Evolutionary conservation across 1,139 yeast genomes (phyloP).

Genomic region (Scheffersomyces cryptocercus): DNA sequence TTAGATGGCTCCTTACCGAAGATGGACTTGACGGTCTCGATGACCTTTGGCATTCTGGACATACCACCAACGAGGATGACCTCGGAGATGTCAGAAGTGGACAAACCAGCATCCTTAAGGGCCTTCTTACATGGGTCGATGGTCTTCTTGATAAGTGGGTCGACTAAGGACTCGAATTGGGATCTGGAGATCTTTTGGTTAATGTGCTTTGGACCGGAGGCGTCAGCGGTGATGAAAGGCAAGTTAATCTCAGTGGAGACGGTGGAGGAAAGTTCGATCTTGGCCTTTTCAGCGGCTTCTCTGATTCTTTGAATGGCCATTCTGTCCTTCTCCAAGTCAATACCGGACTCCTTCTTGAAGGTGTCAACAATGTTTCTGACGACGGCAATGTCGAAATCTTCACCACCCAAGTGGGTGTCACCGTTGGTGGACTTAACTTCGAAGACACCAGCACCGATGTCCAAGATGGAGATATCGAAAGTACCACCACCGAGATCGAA

Average conservation of each 20-base stretch:
- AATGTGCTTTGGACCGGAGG: constrained; percentile 97
- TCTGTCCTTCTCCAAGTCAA: constrained; percentile 87
- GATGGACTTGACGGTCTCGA: constrained; percentile 89
- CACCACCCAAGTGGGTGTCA: constrained; percentile 90
- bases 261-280: constrained; percentile 95
- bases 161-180: constrained; percentile 90
- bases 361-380: constrained; percentile 88
- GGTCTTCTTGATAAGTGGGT: constrained; percentile 87
- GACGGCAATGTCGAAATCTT: constrained; percentile 82
- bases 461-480: constrained; percentile 81
- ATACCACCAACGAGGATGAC: constrained; percentile 99
- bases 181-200: constrained; percentile 91
- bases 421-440: constrained; percentile 89
- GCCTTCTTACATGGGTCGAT: constrained; percentile 98
- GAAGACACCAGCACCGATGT: constrained; percentile 84
- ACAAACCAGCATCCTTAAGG: constrained; percentile 88
- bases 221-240: constrained; percentile 95
- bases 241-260: constrained; percentile 92
- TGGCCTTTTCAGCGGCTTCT: constrained; percentile 99
- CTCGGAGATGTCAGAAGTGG: constrained; percentile 87
- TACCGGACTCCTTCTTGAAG: constrained; percentile 91
- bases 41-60: constrained; percentile 99
- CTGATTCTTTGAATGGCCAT: constrained; percentile 99
- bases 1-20: constrained; percentile 97
- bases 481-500: constrained; percentile 92